Conservation (phyloP, 208 protist genomes). For the Wallacemonas rigidus region DNA sequence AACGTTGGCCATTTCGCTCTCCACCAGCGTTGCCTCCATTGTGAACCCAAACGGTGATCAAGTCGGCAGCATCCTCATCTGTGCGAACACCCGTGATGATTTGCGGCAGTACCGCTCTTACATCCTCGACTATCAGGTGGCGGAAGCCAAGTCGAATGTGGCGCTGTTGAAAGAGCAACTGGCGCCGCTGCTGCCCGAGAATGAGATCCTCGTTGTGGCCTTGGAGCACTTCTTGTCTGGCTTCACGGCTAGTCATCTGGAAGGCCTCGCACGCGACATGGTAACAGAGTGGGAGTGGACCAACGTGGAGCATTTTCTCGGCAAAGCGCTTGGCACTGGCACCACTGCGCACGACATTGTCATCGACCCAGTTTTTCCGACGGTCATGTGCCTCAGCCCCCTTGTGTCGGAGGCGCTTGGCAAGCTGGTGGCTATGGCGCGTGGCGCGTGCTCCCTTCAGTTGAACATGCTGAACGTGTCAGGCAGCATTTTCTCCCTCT, state of each 20-base stretch:
- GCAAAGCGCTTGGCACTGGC: slow-evolving; percentile 53
- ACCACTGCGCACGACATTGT: slow-evolving; percentile 36
- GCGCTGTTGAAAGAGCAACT: slow-evolving; percentile 42
- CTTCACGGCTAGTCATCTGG: slow-evolving; percentile 51
- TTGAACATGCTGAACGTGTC: slow-evolving; percentile 65
- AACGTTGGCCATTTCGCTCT: slow-evolving; percentile 69
- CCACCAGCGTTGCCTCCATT: slow-evolving; percentile 77
- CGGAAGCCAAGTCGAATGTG: slow-evolving; percentile 50
- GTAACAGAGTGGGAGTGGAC: slow-evolving; percentile 91
- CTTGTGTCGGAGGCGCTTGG: slow-evolving; percentile 63
- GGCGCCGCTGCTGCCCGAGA: slow-evolving; percentile 37
- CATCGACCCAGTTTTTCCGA: slow-evolving; percentile 73
- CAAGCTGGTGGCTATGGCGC: slow-evolving; percentile 32
- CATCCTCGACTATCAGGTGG: slow-evolving; percentile 79
- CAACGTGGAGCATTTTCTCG: slow-evolving; percentile 78
- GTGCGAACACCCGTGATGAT: slow-evolving; percentile 84
- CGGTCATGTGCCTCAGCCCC: slow-evolving; percentile 78
- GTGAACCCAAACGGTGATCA: slow-evolving; percentile 44
- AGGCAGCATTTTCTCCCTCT: slow-evolving; percentile 64
- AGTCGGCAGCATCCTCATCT: slow-evolving; percentile 87
- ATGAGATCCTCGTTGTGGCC: slow-evolving; percentile 30
- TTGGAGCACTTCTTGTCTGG: slow-evolving; percentile 64
- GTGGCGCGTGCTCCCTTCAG: slow-evolving; percentile 43
- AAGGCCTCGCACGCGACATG: slow-evolving; percentile 77
- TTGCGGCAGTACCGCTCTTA: slow-evolving; percentile 77